Evolutionary conservation across 2,329 filamentous ascomycete genomes (phyloP), one percentile per base, ranked within the genome.

Genomic region (Cladophialophora psammophila): DNA sequence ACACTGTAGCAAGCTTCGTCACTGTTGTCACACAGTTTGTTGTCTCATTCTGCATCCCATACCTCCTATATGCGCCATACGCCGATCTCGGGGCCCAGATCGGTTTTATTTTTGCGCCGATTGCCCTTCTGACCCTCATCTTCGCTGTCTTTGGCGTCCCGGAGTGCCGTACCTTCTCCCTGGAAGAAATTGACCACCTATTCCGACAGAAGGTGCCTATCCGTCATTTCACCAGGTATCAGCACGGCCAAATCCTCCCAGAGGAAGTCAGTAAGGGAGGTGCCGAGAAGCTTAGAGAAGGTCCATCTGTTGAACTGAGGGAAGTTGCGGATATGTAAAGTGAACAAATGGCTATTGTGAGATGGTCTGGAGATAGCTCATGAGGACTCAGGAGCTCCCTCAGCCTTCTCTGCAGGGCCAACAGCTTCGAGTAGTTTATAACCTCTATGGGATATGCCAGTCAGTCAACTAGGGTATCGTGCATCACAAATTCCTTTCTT

Each of bases 1-100:
- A 48, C 73, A 74, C 55, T 10, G 71, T 74, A 1, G 77, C 72
- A 1, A 75, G 73, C 1, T 63, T 75, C 2, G 66, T 77, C 60
- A 78, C 76, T 60, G 71, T 79, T 38, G 63, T 73, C 20, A 74
- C 74, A 57, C 75, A 79, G 65, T 73, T 67, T 64, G 70, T 75
- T 5, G 74, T 80, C 3, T 76, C 75, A 2, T 80, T 81, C 54
- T 74, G 72, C 9, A 74, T 79, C 12, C 80, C 79, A 0, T 81
- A 81, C 65, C 74, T 80, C 18, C 72, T 79, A 7, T 75, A 79
- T 63, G 71, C 72, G 13, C 75, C 75, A 9, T 78, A 78, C 34
- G 78, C 77, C 2, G 72, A 73, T 34, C 74, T 81, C 8, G 74
- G 76, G 0, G 72, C 75, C 8, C 79, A 78, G 62, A 75, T 79